A percentile compares a stretch with the other conserved stretches of the same genome.
Evolutionary conservation across 2,329 filamentous ascomycete species (phyloP).

Genomic region (Sclerotinia borealis): DNA sequence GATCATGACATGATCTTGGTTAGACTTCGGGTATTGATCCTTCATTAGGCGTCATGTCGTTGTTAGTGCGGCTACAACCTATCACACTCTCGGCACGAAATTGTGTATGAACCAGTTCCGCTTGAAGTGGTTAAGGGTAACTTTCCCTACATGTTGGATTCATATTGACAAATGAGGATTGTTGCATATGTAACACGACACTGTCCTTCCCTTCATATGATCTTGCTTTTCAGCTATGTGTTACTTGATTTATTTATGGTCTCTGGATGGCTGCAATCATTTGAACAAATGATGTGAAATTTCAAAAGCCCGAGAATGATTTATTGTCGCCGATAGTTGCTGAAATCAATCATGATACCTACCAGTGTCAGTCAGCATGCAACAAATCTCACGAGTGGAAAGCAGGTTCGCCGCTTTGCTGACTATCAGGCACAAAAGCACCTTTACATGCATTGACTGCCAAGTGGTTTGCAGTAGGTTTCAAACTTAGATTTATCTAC

Average conservation of each 20-base stretch:
- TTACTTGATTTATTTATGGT: neutral
- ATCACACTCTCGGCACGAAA: neutral
- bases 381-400: neutral
- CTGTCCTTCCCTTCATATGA: no score
- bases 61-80: neutral
- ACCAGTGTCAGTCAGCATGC: neutral
- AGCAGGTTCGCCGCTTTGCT: neutral
- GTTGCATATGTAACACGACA: neutral
- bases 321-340: neutral
- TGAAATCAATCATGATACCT: neutral
- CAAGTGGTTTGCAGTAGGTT: neutral
- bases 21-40: neutral
- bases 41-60: no score
- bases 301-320: neutral
- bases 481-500: neutral
- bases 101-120: neutral
- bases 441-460: neutral
- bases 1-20: neutral
- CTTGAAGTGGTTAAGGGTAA: neutral
- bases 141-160: neutral
- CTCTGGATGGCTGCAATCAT: no score
- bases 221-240: neutral
- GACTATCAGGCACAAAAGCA: neutral
- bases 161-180: neutral
- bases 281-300: neutral